These are phyloP conservation scores for Myriangium duriaei DNA, from an alignment of 2,329 filamentous ascomycete species.

Conservation along the genomic window DNA sequence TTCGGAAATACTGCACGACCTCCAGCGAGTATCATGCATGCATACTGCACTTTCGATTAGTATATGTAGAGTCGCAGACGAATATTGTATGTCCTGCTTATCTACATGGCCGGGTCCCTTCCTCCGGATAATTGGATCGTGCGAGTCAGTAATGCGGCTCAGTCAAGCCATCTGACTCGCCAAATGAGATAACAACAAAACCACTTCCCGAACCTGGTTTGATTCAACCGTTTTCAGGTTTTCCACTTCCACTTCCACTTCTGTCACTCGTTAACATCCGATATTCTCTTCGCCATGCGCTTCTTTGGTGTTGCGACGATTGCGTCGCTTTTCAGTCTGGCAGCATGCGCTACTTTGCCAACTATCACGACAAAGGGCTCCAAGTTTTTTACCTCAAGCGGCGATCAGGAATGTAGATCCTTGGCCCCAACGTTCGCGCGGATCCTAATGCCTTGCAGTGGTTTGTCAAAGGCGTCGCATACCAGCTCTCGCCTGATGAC, in stretches of 20 bases:
- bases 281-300: background rate
- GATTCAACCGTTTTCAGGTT: too few species aligned
- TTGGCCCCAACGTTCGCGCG: background rate
- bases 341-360: constrained; percentile 32
- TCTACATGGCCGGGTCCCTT: too few species aligned
- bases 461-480: constrained; percentile 22
- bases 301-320: background rate
- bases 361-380: constrained; percentile 53
- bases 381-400: constrained; percentile 76
- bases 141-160: too few species aligned
- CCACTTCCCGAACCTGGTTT: too few species aligned
- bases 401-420: constrained; percentile 42
- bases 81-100: too few species aligned
- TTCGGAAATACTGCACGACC: too few species aligned
- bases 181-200: too few species aligned
- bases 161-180: too few species aligned
- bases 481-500: constrained; percentile 48
- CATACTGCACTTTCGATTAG: too few species aligned
- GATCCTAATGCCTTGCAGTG: background rate
- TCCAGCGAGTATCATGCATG: too few species aligned
- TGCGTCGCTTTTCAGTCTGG: constrained; percentile 6
- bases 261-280: background rate
- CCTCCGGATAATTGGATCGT: too few species aligned
- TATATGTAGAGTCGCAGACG: too few species aligned
- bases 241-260: background rate